Conservation (phyloP, 2,329 filamentous ascomycete species). For the Trichoderma sp. region DNA sequence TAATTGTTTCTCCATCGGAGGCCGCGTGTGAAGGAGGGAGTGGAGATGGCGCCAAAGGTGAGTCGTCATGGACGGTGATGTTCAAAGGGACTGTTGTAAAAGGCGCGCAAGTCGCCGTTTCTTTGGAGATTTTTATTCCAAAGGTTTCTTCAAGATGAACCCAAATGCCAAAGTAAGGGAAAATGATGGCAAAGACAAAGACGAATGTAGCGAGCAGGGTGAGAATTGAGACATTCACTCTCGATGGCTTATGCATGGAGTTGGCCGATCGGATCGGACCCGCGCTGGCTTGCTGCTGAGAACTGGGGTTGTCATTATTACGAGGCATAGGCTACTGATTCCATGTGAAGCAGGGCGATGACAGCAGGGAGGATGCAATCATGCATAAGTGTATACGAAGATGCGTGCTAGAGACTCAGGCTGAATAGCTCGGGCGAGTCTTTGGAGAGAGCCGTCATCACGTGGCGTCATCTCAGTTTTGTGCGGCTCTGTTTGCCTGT, state of each 20-base stretch:
- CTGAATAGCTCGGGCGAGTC: background rate
- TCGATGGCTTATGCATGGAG: background rate
- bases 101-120: background rate
- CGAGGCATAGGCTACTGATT: background rate
- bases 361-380: background rate
- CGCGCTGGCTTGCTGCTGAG: background rate
- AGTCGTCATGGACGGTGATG: slow-evolving; percentile 35
- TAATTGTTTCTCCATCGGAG: slow-evolving; percentile 39
- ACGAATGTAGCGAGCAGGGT: background rate
- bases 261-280: background rate
- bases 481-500: background rate
- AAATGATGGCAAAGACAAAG: background rate
- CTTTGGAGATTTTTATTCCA: background rate
- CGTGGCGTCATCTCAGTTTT: background rate
- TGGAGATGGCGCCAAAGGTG: slow-evolving; percentile 36
- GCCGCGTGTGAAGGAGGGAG: slow-evolving; percentile 39
- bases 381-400: background rate
- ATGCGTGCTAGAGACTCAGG: background rate
- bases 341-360: background rate
- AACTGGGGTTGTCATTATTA: background rate
- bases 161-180: background rate
- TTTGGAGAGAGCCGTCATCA: background rate
- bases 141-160: background rate
- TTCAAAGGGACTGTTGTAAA: slow-evolving; percentile 31
- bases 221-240: background rate